These are phyloP conservation scores for Phytophthora tubulina DNA, from an alignment of 352 stramenopile genomes.

Conservation along the genomic window DNA sequence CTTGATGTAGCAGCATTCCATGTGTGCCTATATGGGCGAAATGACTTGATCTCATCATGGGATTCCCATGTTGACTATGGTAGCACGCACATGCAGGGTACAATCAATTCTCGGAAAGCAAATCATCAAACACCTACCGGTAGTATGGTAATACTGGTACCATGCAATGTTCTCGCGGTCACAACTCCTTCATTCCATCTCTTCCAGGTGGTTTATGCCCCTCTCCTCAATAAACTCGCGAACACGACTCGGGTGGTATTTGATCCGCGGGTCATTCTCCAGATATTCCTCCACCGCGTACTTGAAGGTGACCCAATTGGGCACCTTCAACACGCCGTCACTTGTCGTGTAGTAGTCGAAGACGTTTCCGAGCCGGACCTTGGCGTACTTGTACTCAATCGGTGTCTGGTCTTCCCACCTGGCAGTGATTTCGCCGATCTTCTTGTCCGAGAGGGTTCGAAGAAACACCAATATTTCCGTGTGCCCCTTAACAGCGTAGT, in stretches of 20 bases:
- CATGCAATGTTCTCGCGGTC: background rate
- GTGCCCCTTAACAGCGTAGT: no score
- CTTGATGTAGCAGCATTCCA: background rate
- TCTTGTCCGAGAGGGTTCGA: background rate
- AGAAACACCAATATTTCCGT: no score
- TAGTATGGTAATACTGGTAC: no score
- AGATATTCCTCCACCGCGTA: background rate
- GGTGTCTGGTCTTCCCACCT: background rate
- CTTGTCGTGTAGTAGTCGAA: background rate
- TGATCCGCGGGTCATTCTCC: background rate
- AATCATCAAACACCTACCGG: no score
- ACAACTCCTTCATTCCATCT: background rate
- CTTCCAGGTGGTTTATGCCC: background rate
- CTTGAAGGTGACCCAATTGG: background rate
- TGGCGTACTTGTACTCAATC: background rate
- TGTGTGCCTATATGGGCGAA: background rate
- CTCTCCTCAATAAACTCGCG: background rate
- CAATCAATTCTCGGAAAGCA: no score
- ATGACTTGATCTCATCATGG: no score
- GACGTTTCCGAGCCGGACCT: background rate
- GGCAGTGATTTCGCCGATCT: background rate
- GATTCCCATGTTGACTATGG: no score
- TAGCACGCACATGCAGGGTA: no score
- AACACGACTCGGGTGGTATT: background rate
- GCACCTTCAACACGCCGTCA: background rate